Conservation (phyloP, 2,329 filamentous ascomycete genomes). For the Orbilia javanica region DNA sequence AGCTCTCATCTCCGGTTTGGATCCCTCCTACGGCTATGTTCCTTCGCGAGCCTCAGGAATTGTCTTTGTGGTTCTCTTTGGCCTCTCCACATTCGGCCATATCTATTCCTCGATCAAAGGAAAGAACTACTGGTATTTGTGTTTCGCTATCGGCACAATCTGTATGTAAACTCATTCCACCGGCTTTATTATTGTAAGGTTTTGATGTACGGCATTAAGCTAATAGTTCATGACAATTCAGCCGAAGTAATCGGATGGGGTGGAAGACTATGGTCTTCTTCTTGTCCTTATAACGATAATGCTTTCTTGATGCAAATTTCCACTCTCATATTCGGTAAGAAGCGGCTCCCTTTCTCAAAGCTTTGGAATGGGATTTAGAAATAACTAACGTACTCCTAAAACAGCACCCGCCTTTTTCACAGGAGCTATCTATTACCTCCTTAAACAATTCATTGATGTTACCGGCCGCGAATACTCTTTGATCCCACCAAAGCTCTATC, state of each 20-base stretch:
- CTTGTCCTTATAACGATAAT: slow-evolving; percentile 68
- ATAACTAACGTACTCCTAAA: slow-evolving; percentile 26
- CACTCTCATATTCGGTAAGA: slow-evolving; percentile 65
- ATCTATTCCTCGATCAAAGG: slow-evolving; percentile 48
- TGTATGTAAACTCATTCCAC: slow-evolving; percentile 9
- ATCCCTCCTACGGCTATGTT: slow-evolving; percentile 45
- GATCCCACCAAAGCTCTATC: slow-evolving; percentile 67
- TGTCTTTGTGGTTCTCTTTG: slow-evolving; percentile 42
- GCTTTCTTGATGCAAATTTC: slow-evolving; percentile 70
- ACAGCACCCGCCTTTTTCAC: slow-evolving; percentile 69
- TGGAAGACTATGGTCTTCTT: slow-evolving; percentile 68
- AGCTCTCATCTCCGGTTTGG: slow-evolving; percentile 8
- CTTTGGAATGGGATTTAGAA: not conserved
- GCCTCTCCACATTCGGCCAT: slow-evolving; percentile 42
- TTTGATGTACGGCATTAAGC: not conserved
- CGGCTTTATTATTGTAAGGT: too few species aligned
- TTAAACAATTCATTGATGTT: slow-evolving; percentile 68
- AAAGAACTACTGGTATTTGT: slow-evolving; percentile 50
- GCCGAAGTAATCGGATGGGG: slow-evolving; percentile 69
- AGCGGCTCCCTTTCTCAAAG: not conserved
- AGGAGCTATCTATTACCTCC: slow-evolving; percentile 69
- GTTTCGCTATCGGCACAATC: slow-evolving; percentile 52
- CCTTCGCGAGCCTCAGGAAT: slow-evolving; percentile 41
- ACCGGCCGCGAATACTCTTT: slow-evolving; percentile 67
- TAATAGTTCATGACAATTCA: slow-evolving; percentile 35